phyloP scores from a whole-genome alignment of 345 rosid genomes.

The Dimocarpus longan region DNA sequence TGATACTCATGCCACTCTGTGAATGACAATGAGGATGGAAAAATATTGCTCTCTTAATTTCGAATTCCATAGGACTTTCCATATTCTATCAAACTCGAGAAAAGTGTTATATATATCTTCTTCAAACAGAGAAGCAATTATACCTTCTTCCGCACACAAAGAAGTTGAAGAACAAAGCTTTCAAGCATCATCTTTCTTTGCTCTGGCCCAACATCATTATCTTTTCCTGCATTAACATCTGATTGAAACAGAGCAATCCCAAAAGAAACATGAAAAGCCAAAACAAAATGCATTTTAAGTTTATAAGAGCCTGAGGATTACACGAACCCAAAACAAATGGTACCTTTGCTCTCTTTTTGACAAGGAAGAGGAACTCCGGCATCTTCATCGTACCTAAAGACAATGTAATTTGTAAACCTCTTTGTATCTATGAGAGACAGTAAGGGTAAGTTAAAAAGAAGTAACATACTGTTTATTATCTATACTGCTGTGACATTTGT shows the following conservation, averaged over 20 bases:
- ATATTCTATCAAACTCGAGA: background rate
- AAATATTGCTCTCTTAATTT: background rate
- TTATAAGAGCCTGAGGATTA: background rate
- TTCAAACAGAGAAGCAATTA: background rate
- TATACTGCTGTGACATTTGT: conserved; percentile 27
- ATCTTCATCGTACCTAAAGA: conserved; percentile 34
- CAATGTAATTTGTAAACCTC: conserved; percentile 8
- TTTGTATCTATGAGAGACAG: background rate
- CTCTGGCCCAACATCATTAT: conserved; percentile 18
- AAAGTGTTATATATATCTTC: background rate
- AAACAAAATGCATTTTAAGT: background rate
- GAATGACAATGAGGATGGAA: background rate
- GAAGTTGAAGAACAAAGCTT: conserved; percentile 48
- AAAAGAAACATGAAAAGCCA: background rate
- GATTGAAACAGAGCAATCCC: background rate
- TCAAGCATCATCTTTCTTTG: conserved; percentile 49
- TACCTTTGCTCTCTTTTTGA: conserved; percentile 32
- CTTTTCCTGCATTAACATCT: conserved; percentile 12
- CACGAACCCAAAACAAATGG: background rate
- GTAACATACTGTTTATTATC: conserved; percentile 44
- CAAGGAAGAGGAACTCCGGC: conserved; percentile 28
- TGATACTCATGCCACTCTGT: too few species aligned
- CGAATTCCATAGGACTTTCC: background rate
- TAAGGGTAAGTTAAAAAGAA: background rate
- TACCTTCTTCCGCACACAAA: conserved; percentile 37